Base-by-base conservation (phyloP, 345 rosid genomes). In the Citrus mangshanensis region DNA sequence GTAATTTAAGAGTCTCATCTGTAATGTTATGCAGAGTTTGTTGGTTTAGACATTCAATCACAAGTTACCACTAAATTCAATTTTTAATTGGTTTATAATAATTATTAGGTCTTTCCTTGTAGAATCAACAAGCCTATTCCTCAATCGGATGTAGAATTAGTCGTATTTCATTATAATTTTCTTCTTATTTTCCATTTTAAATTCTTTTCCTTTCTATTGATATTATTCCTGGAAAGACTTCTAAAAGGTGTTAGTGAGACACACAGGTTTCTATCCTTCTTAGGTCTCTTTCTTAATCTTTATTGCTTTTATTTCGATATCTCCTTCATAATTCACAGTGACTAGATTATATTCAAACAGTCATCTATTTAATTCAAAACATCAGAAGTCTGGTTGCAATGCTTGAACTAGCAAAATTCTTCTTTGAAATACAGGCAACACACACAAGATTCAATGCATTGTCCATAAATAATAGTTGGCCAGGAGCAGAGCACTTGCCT, bases 401-500 rank as follows among this genome's bases (percentile, higher is more conserved):
- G 65, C 14, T 14, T 55, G 37, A 24, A 34, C 40, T 56, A 12
- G 56, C 56, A 51, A 51, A 51, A 51, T 37, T 19, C n/a, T 51
- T 8, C 8, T 70, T 51, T 37, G 4, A 42, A 12, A 12, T 42
- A 4, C 0, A 42, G 49, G 24, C 38, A 70, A 24, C 67, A 4
- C 24, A 27, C 18, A 13, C 51, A 16, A 28, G 42, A 63, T 46
- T 38, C 3, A 5, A 55, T 19, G 28, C 14, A 64, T 28, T 51
- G 4, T 64, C 18, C 27, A 49, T 7, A 2, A 42, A n/a, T n/a
- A 28, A 12, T 8, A 1, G 25, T 49, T n/a, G 0, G 0, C 28
- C 18, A 59, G 66, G 10, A 68, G 61, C 68, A 73, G 56, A 35
- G 72, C 72, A 82, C 86, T 62, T 80, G 46, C 88, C 88, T 88